Evolutionary conservation across 176 grass and related monocot genomes (phyloP), one percentile per base, ranked within the genome.

Genomic region (Microstegium vimineum): DNA sequence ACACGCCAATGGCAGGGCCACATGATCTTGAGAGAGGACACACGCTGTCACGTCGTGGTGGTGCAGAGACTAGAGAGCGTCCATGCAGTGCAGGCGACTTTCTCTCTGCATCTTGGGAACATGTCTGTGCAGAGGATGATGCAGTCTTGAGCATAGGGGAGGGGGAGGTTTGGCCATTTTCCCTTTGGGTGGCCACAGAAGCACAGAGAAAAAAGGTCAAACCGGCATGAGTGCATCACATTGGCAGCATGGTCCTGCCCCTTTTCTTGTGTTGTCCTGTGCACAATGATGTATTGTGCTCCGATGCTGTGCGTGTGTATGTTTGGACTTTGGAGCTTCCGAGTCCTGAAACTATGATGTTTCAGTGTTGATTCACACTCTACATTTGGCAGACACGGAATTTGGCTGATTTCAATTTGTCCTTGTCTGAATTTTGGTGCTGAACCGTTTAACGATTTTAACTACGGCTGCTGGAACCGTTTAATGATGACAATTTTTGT

Each of bases 1-100:
- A 37, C 65, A 68, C n/a, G 22, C 12, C 36, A 41, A 25, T 27
- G 13, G 6, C 31, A 10, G 36, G 64, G 17, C 79, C 82, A 76
- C 77, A 77, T 82, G 83, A 82, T 89, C 75, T 65, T 86, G 72
- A 14, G 73, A 86, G 79, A 75, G 78, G 83, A 86, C 83, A 81
- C 77, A 81, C 11, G 83, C 75, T 70, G 64, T 70, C 82, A 86
- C 71, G 43, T 62, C 67, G 16, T 82, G 49, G 47, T 43, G 51
- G 51, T 60, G 6, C 52, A 69, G 61, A 38, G 11, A 62, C 77
- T 18, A 45, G 42, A 45, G 42, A n/a, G n/a, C n/a, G 51, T 63
- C 40, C 76, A 84, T 69, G 82, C 82, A 89, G n/a, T 69, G 82
- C 82, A 89, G n/a, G n/a, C 30, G 22, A 31, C 57, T 77, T 72